Evolutionary conservation across 2,329 filamentous ascomycete genomes (phyloP).

Genomic region (Domatiomyces globalis): DNA sequence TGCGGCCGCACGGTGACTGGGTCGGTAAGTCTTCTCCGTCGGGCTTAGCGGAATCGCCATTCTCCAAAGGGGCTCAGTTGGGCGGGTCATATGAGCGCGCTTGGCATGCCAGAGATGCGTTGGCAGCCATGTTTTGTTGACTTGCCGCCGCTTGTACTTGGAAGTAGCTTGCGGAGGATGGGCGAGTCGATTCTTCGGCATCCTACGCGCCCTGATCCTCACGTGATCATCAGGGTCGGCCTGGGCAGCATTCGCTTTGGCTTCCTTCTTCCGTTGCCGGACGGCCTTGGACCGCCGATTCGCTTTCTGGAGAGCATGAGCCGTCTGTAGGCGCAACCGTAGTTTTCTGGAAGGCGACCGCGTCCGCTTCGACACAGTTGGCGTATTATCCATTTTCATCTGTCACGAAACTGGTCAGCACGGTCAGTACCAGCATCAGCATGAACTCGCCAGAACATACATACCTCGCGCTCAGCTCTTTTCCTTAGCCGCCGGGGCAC

Average conservation of each 20-base stretch:
- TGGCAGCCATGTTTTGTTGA: conserved; percentile 83
- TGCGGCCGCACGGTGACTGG: conserved; percentile 66
- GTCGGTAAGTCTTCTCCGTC: conserved; percentile 76
- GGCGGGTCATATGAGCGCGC: conserved; percentile 71
- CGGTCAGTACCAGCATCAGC: conserved; percentile 3
- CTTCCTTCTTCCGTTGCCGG: conserved; percentile 28
- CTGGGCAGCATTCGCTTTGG: conserved; percentile 19
- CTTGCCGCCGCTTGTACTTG: conserved; percentile 73
- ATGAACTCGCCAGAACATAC: conserved; percentile 6
- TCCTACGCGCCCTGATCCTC: conserved; percentile 40
- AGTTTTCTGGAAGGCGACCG: conserved; percentile 33
- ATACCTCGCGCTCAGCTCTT: conserved; percentile 50
- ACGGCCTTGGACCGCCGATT: conserved; percentile 35
- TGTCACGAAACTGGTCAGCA: conserved; percentile 26
- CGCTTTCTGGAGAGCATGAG: conserved; percentile 53
- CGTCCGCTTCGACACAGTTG: conserved; percentile 50
- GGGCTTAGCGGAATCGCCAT: conserved; percentile 76
- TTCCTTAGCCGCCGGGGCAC: conserved; percentile 64
- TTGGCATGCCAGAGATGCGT: conserved; percentile 94
- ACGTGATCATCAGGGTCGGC: conserved; percentile 15
- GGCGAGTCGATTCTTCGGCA: conserved; percentile 56
- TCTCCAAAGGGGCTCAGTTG: conserved; percentile 70
- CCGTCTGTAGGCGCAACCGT: conserved; percentile 55
- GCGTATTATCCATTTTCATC: conserved; percentile 85
- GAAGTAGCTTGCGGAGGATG: conserved; percentile 46